Evolutionary conservation across 176 grass and related monocot genomes (phyloP).

Genomic region (Ampelocalamus luodianensis): DNA sequence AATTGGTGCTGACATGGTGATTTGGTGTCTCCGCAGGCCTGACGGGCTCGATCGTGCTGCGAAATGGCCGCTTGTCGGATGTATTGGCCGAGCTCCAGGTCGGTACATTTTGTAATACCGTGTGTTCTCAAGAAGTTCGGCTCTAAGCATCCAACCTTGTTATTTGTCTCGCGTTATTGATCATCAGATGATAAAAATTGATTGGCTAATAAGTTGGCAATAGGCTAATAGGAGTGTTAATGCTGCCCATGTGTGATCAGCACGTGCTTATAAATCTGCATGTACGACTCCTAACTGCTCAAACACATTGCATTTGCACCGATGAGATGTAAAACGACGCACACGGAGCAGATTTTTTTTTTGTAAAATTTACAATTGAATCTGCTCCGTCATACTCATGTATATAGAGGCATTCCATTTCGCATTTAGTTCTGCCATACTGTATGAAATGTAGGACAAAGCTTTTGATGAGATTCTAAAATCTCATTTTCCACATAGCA

Average conservation of each 20-base stretch:
- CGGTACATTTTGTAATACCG: background rate
- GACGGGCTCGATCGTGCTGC: slow-evolving; percentile 81
- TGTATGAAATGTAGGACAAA: background rate
- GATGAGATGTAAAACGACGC: background rate
- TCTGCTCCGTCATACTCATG: background rate
- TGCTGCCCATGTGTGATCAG: background rate
- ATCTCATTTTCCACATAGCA: background rate
- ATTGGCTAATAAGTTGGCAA: background rate
- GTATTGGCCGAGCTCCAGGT: slow-evolving; percentile 85
- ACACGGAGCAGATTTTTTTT: no score
- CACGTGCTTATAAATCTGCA: background rate
- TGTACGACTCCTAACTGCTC: background rate
- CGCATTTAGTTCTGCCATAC: background rate
- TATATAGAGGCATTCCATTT: background rate
- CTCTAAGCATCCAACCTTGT: background rate
- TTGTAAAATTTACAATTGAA: background rate
- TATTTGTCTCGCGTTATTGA: background rate
- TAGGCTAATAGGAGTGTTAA: background rate
- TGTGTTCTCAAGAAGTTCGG: background rate
- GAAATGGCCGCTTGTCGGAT: slow-evolving; percentile 85
- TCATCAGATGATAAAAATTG: background rate
- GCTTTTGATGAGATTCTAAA: background rate
- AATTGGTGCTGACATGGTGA: slow-evolving; percentile 14
- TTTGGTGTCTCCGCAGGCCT: slow-evolving; percentile 50
- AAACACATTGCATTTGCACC: background rate